Base-by-base conservation (phyloP, 352 stramenopile genomes). In the Phytophthora nicotianae region DNA sequence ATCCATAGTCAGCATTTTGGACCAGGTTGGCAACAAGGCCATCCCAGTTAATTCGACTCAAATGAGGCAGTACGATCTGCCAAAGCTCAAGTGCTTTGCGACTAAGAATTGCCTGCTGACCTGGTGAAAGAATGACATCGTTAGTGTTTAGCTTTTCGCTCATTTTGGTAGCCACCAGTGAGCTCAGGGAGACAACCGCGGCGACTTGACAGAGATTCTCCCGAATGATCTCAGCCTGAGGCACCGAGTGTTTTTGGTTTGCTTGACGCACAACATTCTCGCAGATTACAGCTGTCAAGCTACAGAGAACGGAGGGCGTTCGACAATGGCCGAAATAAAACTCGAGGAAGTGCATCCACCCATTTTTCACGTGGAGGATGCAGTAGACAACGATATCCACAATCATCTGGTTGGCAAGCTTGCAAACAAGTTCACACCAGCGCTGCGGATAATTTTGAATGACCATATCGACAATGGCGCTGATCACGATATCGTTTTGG, bases 311-410 rank as follows among this genome's bases (percentile, higher is more conserved):
- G 8, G 72, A 75, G 14, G 81, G 68, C 19, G 66, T 55, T 16
- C 64, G 57, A 13, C 64, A 79, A 21, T 88, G 68, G 37, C 64
- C 85, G 54, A 91, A 95, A 64, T 87, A 89, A 60, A 90, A 79
- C 50, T 95, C 86, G 27, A 93, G 55, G 23, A 92, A 80, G 59
- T 93, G 76, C 60, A 93, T 80, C 87, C 87, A 95, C 1, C 87
- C 87, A 33, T 90, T 91, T 41, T 74, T 81, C 24, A 93, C 84
- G 27, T 86, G 61, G 16, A 92, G 56, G 5, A 92, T 68, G 46
- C 76, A 89, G 59, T 93, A 91, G 14, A 87, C 70, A 38, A 88
- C 57, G 9, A 93, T 81, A 27, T 93, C 81, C 10, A 84, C 69
- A 23, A 89, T 75, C 20, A 93, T 69, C 17, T 88, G 69, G 16